Base-by-base conservation (phyloP, 176 grass and related monocot genomes). In the Carex cristatella region DNA sequence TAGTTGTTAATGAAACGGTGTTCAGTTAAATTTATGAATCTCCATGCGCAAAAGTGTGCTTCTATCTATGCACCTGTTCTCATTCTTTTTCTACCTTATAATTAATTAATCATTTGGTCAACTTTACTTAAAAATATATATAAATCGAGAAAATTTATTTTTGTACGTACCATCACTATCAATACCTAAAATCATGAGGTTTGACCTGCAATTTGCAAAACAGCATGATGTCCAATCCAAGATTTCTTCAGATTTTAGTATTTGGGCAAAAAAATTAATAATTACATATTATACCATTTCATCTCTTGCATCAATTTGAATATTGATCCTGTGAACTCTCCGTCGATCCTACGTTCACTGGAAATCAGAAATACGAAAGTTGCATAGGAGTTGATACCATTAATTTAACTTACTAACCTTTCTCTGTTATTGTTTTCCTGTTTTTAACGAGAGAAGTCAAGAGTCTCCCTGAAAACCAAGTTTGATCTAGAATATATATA, bases 171-270 rank as follows among this genome's bases (percentile, higher is more conserved):
- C 48, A 51, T 76, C 71, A 54, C 71, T 76, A 15, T 76, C 71
- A 54, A 31, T 76, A 76, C 71, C 71, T 76, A 76, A 74, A 76
- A 53, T 19, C 19, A 76, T 76, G 14, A 76, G 19, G 31, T 76
- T 76, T 76, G 71, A 76, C 19, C 10, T 13, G 46, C 10, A 76
- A 76, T 30, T 30, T 76, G 42, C 42, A 53, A 75, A 75, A 19
- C 4, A 53, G 46, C 19, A 10, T 42, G 46, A 75, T 51, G 49
- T 73, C 51, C 9, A 51, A 19, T 27, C 51, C 53, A 46, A 46
- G 44, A 46, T 46, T 74, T 51, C 4, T 53, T 23, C 23, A 30
- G 9, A 4, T 75, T 75, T 19, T 54, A 75, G 44, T 10, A 54
- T 75, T 30, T 10, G 44, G 19, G 9, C 4, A 7, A 49, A 28